phyloP scores from a whole-genome alignment of 2,329 filamentous ascomycete genomes.

The Trichoderma sp. region DNA sequence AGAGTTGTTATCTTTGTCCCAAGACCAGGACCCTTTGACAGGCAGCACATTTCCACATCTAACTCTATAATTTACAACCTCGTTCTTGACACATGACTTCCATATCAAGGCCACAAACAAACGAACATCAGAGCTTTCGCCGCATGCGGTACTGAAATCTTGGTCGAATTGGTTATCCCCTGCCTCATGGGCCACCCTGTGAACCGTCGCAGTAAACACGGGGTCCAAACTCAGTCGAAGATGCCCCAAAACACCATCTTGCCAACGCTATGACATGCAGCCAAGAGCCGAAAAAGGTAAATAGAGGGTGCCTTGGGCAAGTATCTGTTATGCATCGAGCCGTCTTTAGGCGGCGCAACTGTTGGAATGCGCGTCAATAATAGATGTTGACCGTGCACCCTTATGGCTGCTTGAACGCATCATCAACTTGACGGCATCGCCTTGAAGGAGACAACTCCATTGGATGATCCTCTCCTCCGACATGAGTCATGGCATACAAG shows the following conservation, averaged over 20 bases:
- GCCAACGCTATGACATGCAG: background rate
- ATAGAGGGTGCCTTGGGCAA: background rate
- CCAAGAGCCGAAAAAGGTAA: background rate
- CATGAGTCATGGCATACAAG: background rate
- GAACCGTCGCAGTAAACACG: background rate
- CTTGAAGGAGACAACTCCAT: background rate
- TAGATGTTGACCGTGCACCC: slow-evolving; percentile 2
- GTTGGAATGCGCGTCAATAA: background rate
- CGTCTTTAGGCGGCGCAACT: background rate
- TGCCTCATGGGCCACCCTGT: slow-evolving; percentile 10
- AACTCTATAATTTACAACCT: background rate
- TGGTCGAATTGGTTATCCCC: background rate
- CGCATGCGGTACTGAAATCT: slow-evolving; percentile 11
- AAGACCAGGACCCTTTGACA: background rate
- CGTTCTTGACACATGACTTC: slow-evolving; percentile 2
- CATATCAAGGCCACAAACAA: slow-evolving; percentile 7
- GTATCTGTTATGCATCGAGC: background rate
- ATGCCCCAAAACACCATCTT: background rate
- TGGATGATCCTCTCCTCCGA: background rate
- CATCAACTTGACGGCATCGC: background rate
- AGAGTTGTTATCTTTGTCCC: background rate
- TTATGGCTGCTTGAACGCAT: background rate
- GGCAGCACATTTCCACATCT: background rate
- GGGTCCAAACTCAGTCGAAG: background rate
- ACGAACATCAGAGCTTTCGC: slow-evolving; percentile 8